Base-by-base conservation (phyloP, 345 rosid genomes). In the Conringia planisiliqua region DNA sequence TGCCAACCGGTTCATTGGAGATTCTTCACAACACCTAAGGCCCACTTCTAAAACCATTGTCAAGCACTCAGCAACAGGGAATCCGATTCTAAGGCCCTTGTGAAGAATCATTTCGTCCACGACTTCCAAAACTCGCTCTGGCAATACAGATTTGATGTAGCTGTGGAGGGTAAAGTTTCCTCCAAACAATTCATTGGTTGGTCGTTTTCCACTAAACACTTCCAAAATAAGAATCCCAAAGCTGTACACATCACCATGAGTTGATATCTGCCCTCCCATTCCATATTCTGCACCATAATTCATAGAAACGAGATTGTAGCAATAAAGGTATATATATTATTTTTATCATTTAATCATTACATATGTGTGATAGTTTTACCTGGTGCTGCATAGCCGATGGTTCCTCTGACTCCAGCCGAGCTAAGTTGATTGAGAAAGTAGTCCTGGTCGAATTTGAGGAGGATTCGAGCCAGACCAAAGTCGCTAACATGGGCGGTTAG, bases 131-230 rank as follows among this genome's bases (percentile, higher is more conserved):
- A 60, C 57, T 50, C 18, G 33, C 47, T 74, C 73, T 0, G 64
- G 63, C 33, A 71, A 63, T 2, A 66, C 68, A 40, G 11, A 43
- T 68, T 73, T 79, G 10, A 66, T 62, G 51, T 51, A 68, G 17
- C 70, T 38, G 3, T 16, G 6, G 1, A 83, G 75, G 24, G 69
- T 81, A 22, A 70, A 66, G 43, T 38, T 62, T 62, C 68, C 85
- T 1, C 36, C 60, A 3, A 84, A 79, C 14, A 40, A 22, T 5
- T 48, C 65, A 35, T 70, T 14, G 24, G 80, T 81, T 3, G 86
- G 87, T 42, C 72, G 20, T 69, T 70, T 83, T 1, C 82, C 67
- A 1, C 68, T 77, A 9, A 77, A 62, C 72, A 80, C 74, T 42
- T 80, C 85, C 61, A 77, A 55, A 35, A 79, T 18, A 26, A 73